A percentile compares a stretch with the other conserved stretches of the same genome.
These are phyloP conservation scores for Rhodotorula taiwanensis DNA, from an alignment of 768 basidiomycete species.

Conservation along the genomic window DNA sequence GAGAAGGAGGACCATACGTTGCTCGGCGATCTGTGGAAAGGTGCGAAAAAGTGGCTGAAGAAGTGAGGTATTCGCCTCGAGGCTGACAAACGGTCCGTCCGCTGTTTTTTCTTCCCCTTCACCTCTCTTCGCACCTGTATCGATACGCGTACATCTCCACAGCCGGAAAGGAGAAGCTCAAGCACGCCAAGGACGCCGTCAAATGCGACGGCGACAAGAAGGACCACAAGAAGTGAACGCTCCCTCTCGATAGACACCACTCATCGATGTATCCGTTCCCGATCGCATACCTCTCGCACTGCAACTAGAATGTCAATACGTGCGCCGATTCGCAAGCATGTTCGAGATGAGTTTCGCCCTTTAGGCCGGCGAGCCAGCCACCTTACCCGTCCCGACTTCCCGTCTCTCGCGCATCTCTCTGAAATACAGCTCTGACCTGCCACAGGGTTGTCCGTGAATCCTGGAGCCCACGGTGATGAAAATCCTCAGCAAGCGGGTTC, in stretches of 20 bases:
- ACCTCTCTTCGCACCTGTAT: not conserved
- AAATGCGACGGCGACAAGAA: not conserved
- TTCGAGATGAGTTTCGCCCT: no score
- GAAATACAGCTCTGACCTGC: no score
- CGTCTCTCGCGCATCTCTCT: no score
- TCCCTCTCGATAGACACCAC: no score
- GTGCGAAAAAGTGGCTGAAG: constrained; percentile 23
- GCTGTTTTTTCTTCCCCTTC: not conserved
- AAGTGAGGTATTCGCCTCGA: no score
- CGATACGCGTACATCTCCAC: not conserved
- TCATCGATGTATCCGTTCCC: not conserved
- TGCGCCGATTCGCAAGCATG: no score
- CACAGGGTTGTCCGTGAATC: no score
- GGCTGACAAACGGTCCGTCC: constrained; percentile 12
- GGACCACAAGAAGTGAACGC: not conserved
- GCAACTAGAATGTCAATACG: no score
- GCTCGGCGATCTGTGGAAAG: constrained; percentile 32
- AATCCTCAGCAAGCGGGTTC: no score
- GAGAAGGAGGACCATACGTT: constrained; percentile 8
- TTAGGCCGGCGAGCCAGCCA: no score
- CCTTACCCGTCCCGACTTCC: no score
- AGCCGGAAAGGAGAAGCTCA: constrained; percentile 31
- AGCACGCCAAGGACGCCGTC: constrained; percentile 23
- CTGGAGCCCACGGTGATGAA: no score
- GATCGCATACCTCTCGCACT: not conserved